Base-by-base conservation (phyloP, 192 early-diverging fungal genomes). In the Thoreauomyces humboldtii region DNA sequence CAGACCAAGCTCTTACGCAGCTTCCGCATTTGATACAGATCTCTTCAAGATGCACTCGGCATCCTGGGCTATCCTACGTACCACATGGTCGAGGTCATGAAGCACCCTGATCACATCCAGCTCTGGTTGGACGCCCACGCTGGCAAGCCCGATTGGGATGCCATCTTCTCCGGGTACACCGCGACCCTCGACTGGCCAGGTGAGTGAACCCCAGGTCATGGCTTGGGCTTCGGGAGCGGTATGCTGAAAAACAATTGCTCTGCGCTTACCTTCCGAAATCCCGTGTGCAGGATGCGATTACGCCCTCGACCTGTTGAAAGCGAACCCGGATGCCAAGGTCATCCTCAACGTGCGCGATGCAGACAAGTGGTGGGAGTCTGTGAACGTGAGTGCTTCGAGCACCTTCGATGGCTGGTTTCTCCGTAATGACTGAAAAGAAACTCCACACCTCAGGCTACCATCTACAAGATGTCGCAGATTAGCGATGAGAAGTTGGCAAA, bases 251-350 rank as follows among this genome's bases (percentile, higher is more conserved):
- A n/a, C n/a, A n/a, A n/a, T n/a, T n/a, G n/a, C n/a, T n/a, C n/a
- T n/a, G n/a, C n/a, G n/a, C n/a, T n/a, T n/a, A n/a, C n/a, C n/a
- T n/a, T n/a, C n/a, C n/a, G n/a, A n/a, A n/a, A n/a, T n/a, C n/a
- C n/a, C n/a, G n/a, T n/a, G n/a, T n/a, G n/a, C 42, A 21, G 42
- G 17, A 44, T 37, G 44, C 42, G 47, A 27, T 1, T 70, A 70
- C 42, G 70, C 54, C 65, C 51, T 57, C 22, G 67, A 53, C 25
- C 35, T 69, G 29, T 17, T 72, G 24, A 47, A 61, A 41, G 24
- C 24, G 19, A 63, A 70, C 36, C 71, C 71, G 7, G 31, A 61
- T 25, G 71, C 71, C 41, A 73, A 73, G 44, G 59, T 70, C 21
- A 64, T 73, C 35, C 36, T 73, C 14, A 63, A 57, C 28, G 58